Evolutionary conservation across 768 basidiomycete genomes (phyloP).

Genomic region (Amanita polypyramis): DNA sequence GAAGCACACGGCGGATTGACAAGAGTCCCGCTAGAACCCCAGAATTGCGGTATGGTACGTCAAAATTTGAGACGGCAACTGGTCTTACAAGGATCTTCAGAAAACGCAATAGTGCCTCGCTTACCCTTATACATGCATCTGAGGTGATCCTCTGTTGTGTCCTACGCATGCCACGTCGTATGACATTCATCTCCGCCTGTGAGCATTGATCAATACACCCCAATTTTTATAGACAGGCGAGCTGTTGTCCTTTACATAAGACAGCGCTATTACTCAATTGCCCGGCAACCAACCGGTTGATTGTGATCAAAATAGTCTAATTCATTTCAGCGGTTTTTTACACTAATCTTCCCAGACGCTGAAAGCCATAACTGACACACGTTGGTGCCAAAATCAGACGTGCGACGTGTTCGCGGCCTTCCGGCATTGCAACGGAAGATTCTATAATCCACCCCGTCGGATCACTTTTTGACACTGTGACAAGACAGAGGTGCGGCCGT

Average conservation of each 20-base stretch:
- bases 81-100: not conserved
- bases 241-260: too few relatives aligned
- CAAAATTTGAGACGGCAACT: not conserved
- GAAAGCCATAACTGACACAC: not conserved
- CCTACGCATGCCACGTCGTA: not conserved
- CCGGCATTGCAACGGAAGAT: not conserved
- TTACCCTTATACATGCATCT: not conserved
- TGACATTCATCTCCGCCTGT: not conserved
- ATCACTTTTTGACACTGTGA: constrained; percentile 4
- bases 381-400: not conserved
- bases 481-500: not conserved
- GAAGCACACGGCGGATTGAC: constrained; percentile 2
- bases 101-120: not conserved
- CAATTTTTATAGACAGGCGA: too few relatives aligned
- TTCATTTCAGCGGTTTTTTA: not conserved
- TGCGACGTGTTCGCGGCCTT: not conserved
- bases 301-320: not conserved
- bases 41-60: not conserved
- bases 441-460: not conserved
- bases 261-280: not conserved
- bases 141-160: not conserved
- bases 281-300: not conserved
- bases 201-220: not conserved
- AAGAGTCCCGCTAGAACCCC: constrained; percentile 5
- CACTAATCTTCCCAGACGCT: not conserved